Conservation (phyloP, 129 eudicot species). For the Chrysanthemum lavandulifolium region DNA sequence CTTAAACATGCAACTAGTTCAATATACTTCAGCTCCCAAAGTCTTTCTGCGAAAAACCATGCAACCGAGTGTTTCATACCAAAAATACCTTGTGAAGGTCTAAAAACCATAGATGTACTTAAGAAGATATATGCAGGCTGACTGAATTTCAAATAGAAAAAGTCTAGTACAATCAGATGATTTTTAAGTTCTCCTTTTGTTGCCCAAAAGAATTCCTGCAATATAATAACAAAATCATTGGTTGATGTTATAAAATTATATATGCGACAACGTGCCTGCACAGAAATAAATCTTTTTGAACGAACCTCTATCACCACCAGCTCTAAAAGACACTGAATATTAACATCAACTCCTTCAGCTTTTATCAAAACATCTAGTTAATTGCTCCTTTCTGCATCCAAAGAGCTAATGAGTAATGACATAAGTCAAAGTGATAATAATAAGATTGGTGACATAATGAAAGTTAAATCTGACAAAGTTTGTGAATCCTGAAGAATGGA, state of each 20-base stretch:
- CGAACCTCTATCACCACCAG: slow-evolving; percentile 28
- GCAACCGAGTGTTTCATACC: slow-evolving; percentile 1
- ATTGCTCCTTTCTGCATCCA: slow-evolving; percentile 25
- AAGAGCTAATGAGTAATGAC: not conserved
- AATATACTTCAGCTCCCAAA: slow-evolving; percentile 9
- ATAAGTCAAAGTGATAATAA: not conserved
- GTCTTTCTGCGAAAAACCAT: not conserved
- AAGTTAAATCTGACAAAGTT: not conserved
- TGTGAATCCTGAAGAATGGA: not conserved
- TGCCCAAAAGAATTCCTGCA: slow-evolving; percentile 13
- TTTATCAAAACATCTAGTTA: not conserved
- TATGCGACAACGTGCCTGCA: not conserved
- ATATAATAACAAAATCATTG: not conserved
- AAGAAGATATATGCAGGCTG: not conserved
- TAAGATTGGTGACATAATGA: not conserved
- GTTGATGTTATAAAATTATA: not conserved
- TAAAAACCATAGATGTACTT: not conserved
- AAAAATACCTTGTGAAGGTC: not conserved
- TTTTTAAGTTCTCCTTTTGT: not conserved
- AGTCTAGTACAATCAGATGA: not conserved
- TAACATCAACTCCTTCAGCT: slow-evolving; percentile 10
- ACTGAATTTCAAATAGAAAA: not conserved
- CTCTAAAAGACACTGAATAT: slow-evolving; percentile 7
- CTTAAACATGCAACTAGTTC: slow-evolving; percentile 3
- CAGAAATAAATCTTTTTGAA: not conserved